These are phyloP conservation scores for Infundibulicybe gibba DNA, from an alignment of 768 basidiomycete species.

Conservation along the genomic window DNA sequence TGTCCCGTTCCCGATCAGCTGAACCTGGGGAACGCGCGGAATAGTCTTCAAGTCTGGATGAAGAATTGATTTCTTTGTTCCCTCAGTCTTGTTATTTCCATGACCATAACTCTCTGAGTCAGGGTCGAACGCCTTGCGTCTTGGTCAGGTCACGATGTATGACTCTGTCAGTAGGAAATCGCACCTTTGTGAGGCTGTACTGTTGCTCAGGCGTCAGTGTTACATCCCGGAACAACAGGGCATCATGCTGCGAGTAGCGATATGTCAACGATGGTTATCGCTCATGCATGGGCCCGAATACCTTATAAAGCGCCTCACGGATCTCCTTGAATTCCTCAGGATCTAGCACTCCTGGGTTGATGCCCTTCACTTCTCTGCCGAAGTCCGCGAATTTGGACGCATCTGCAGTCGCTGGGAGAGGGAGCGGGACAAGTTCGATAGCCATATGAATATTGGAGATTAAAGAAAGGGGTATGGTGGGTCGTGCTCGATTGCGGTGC, in stretches of 20 bases:
- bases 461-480: background rate
- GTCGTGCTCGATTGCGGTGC: background rate
- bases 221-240: slow-evolving; percentile 70
- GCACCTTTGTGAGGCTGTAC: slow-evolving; percentile 79
- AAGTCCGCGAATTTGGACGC: slow-evolving; percentile 63
- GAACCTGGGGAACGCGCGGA: slow-evolving; percentile 84
- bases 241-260: slow-evolving; percentile 48
- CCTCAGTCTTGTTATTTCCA: slow-evolving; percentile 82
- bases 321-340: slow-evolving; percentile 65
- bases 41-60: slow-evolving; percentile 92
- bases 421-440: slow-evolving; percentile 62
- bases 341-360: slow-evolving; percentile 61
- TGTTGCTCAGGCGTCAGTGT: slow-evolving; percentile 77
- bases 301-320: slow-evolving; percentile 73
- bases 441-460: slow-evolving; percentile 51
- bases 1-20: slow-evolving; percentile 86
- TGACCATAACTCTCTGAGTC: slow-evolving; percentile 69
- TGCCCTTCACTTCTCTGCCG: slow-evolving; percentile 73
- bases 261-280: background rate
- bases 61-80: slow-evolving; percentile 73
- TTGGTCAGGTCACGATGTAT: slow-evolving; percentile 2
- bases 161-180: slow-evolving; percentile 7
- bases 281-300: slow-evolving; percentile 20
- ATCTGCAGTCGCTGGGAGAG: slow-evolving; percentile 73
- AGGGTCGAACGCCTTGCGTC: slow-evolving; percentile 68